Conservation (phyloP, 1,284 basidiomycete species). For the Anthracocystis panici-leucophaei region DNA sequence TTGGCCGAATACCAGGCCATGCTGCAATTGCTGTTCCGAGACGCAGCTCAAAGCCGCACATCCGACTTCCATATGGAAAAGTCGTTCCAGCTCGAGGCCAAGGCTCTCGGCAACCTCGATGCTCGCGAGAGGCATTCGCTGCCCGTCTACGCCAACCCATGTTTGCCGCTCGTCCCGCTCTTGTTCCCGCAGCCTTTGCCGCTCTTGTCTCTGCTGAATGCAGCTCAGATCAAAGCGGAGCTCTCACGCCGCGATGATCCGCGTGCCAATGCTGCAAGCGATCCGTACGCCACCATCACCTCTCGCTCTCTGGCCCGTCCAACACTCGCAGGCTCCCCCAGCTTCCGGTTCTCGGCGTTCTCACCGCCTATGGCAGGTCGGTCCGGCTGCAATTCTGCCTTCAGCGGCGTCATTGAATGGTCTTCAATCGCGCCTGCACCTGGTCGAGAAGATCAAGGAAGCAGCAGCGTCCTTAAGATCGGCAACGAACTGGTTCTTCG, state of each 20-base stretch:
- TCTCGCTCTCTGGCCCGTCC: constrained; percentile 34
- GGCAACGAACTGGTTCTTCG: constrained; percentile 58
- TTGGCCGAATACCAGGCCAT: constrained; percentile 51
- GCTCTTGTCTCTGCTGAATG: constrained; percentile 52
- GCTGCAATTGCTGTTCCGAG: constrained; percentile 46
- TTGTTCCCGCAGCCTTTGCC: constrained; percentile 61
- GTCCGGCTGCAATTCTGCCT: constrained; percentile 25
- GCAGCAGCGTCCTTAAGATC: constrained; percentile 31
- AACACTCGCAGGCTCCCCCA: constrained; percentile 43
- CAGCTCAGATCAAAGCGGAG: constrained; percentile 26
- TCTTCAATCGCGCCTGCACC: constrained; percentile 13
- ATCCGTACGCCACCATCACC: constrained; percentile 47
- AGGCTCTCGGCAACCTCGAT: constrained; percentile 53
- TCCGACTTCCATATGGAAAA: constrained; percentile 34
- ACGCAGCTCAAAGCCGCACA: constrained; percentile 9
- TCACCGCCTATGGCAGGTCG: constrained; percentile 27
- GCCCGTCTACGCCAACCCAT: constrained; percentile 21
- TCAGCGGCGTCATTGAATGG: constrained; percentile 55
- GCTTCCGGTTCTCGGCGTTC: constrained; percentile 45
- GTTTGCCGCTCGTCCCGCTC: constrained; percentile 49
- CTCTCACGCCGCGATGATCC: constrained; percentile 25
- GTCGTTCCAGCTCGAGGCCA: constrained; percentile 56
- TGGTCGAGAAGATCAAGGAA: constrained; percentile 27
- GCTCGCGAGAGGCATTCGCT: constrained; percentile 35
- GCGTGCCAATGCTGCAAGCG: constrained; percentile 12